Evolutionary conservation across 2,329 filamentous ascomycete species (phyloP), one percentile per base, ranked within the genome.

Genomic region (Pseudocercospora fuligena): DNA sequence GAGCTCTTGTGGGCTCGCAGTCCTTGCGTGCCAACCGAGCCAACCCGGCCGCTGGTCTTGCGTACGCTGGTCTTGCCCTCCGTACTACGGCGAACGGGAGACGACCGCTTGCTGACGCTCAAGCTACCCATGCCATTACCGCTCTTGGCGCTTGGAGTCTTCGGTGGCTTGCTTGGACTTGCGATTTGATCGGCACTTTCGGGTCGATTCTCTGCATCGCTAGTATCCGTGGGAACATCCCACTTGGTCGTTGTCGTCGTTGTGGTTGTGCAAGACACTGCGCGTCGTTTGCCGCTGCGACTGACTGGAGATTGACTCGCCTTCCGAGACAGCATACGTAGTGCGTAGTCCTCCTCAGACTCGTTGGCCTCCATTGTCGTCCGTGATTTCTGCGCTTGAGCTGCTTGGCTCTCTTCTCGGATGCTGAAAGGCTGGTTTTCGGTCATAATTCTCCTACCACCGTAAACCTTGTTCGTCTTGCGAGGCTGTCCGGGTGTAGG

Each of bases 401-500:
- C 81, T 65, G 88, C 79, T 76, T 92, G 90, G 0, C 86, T 86
- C 66, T 89, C 85, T 19, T 81, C 80, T 61, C 75, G 87, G 69
- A 80, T 79, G 78, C 75, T 85, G 81, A 72, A 86, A 2, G 82
- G 77, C 33, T 82, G 80, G 61, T 83, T 84, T 75, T 79, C 71
- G 58, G 77, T 75, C 73, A 77, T 74, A 73, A 78, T 65, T 47
- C 75, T 88, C 81, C 79, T 94, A 92, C 11, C 90, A 88, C 86
- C 87, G 73, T 94, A 92, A 66, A 89, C 86, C 64, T 92, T 89
- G 70, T 89, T 90, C 16, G 91, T 91, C 84, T 99, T 98, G 69
- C 95, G 89, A 29, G 95, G 95, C 78, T 99, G 95, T 2, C 95
- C 95, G 0, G 95, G 95, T 4, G 95, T 99, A 2, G 95, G 95